phyloP scores from a whole-genome alignment of 345 rosid species.

The Gossypium arboreum region DNA sequence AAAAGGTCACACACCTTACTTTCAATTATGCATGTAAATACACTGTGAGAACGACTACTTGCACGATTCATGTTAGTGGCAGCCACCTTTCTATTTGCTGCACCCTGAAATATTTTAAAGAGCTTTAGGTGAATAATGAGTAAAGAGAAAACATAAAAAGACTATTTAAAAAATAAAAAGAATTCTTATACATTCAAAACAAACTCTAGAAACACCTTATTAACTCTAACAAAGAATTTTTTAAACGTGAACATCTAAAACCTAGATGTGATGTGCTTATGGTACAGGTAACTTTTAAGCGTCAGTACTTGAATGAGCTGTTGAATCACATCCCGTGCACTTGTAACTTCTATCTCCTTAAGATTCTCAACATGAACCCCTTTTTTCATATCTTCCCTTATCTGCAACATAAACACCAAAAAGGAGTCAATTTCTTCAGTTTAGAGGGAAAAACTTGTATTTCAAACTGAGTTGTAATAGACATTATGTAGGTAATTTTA shows the following conservation, averaged over 20 bases:
- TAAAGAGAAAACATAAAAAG: background rate
- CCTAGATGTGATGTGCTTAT: background rate
- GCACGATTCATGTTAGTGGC: constrained; percentile 97
- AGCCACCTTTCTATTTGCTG: constrained; percentile 96
- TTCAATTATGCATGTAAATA: constrained; percentile 90
- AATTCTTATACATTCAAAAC: background rate
- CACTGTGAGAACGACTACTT: constrained; percentile 99
- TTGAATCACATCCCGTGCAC: constrained; percentile 87
- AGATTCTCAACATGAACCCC: constrained; percentile 93
- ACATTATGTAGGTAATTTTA: constrained; percentile 16
- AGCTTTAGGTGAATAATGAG: background rate
- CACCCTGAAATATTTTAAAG: constrained; percentile 54
- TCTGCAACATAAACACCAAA: constrained; percentile 32
- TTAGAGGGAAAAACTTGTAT: background rate
- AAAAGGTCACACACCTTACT: constrained; percentile 54
- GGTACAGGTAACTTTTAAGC: background rate
- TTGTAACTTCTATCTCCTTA: constrained; percentile 84
- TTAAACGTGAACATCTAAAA: background rate
- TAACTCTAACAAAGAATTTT: background rate
- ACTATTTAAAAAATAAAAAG: background rate
- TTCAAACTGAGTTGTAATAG: no score
- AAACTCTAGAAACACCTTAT: background rate
- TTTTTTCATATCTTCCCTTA: constrained; percentile 90
- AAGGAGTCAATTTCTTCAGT: background rate
- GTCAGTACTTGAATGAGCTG: constrained; percentile 73